Evolutionary conservation across 208 protist genomes (phyloP).

Genomic region (Entamoeba moshkovskii): DNA sequence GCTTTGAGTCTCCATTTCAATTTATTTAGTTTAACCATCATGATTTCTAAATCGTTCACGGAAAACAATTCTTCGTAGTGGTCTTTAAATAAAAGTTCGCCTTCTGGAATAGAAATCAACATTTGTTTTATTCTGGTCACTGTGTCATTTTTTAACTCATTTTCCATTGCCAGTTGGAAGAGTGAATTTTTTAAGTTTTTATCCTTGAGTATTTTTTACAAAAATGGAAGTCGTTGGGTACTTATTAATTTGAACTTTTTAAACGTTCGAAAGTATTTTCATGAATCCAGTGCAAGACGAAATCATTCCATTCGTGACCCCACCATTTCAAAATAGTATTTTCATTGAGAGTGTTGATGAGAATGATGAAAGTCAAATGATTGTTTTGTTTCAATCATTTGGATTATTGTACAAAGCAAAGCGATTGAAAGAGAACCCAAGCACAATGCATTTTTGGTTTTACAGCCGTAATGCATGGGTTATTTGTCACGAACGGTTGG

Average conservation of each 20-base stretch:
- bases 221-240: no score
- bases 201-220: no score
- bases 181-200: no score
- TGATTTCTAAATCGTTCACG: not conserved
- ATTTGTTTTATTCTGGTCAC: not conserved
- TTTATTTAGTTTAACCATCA: not conserved
- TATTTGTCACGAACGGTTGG: not conserved
- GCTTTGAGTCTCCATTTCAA: not conserved
- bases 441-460: not conserved
- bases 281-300: no score
- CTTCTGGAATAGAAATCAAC: not conserved
- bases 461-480: not conserved
- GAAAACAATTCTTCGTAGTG: not conserved
- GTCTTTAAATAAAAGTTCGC: not conserved
- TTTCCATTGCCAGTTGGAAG: no score
- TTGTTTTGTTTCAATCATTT: not conserved
- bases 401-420: not conserved
- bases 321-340: not conserved
- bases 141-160: not conserved
- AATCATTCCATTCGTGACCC: not conserved
- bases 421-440: not conserved
- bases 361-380: not conserved
- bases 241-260: no score
- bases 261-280: no score
- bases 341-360: not conserved